phyloP scores from a whole-genome alignment of 768 basidiomycete genomes.

The Nidula microcarpa region DNA sequence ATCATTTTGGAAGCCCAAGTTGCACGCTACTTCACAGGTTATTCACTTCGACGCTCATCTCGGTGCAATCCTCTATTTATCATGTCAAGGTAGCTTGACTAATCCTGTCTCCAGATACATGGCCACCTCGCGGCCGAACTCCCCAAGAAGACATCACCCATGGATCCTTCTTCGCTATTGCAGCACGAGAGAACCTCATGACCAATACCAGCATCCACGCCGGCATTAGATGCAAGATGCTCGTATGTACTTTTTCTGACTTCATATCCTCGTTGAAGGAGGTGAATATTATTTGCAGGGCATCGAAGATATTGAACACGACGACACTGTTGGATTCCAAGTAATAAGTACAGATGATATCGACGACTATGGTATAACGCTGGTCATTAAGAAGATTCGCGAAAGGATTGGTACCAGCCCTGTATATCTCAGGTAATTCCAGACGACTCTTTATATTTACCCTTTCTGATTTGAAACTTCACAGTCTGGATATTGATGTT shows the following conservation, averaged over 20 bases:
- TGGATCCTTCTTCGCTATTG: conserved; percentile 66
- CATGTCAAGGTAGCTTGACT: background rate
- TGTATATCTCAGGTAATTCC: conserved; percentile 51
- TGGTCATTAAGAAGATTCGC: conserved; percentile 55
- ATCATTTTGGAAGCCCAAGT: background rate
- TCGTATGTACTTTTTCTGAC: conserved; percentile 1
- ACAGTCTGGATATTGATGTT: conserved; percentile 60
- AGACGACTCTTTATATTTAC: background rate
- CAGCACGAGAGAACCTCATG: conserved; percentile 57
- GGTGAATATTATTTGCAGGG: conserved; percentile 26
- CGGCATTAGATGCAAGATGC: conserved; percentile 63
- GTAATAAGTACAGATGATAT: conserved; percentile 62
- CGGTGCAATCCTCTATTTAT: background rate
- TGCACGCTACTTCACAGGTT: conserved; percentile 13
- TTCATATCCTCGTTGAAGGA: background rate
- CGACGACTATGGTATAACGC: conserved; percentile 55
- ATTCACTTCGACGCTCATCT: conserved; percentile 68
- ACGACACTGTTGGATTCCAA: conserved; percentile 57
- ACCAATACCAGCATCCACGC: conserved; percentile 64
- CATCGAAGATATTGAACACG: conserved; percentile 45
- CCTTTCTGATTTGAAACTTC: background rate
- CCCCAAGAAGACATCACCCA: conserved; percentile 55
- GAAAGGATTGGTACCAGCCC: conserved; percentile 54
- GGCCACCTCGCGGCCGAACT: conserved; percentile 30
- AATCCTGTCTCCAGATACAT: conserved; percentile 40